These are phyloP conservation scores for Calonectria montana DNA, from an alignment of 2,329 filamentous ascomycete genomes.

Conservation along the genomic window DNA sequence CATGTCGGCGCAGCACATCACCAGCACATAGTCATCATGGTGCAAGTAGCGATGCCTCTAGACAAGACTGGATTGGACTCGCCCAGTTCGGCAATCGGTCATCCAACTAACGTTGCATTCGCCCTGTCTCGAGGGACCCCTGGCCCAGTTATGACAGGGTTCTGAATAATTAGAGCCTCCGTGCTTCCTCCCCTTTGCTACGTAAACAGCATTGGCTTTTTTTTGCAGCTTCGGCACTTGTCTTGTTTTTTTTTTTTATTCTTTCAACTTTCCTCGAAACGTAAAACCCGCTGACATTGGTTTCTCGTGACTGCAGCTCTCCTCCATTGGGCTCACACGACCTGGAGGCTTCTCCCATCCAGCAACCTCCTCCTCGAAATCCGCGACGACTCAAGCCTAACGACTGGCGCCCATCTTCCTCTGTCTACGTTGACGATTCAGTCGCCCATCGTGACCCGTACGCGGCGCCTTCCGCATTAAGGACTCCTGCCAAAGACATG, in stretches of 20 bases:
- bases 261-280: background rate
- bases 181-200: background rate
- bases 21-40: background rate
- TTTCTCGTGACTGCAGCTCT: slow-evolving; percentile 34
- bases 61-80: background rate
- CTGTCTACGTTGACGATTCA: slow-evolving; percentile 56
- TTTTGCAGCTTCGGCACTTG: background rate
- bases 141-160: slow-evolving; percentile 18
- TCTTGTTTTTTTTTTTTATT: background rate
- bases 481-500: slow-evolving; percentile 42
- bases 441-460: slow-evolving; percentile 12
- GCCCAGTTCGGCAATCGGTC: background rate
- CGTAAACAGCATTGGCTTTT: slow-evolving; percentile 9
- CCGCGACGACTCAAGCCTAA: slow-evolving; percentile 46
- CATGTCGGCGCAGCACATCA: slow-evolving; percentile 16
- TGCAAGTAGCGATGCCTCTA: slow-evolving; percentile 5
- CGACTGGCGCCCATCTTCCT: slow-evolving; percentile 64
- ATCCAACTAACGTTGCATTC: slow-evolving; percentile 2
- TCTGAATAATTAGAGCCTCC: slow-evolving; percentile 18
- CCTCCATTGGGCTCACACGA: slow-evolving; percentile 38
- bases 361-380: slow-evolving; percentile 51
- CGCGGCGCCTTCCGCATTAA: slow-evolving; percentile 51
- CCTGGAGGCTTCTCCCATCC: slow-evolving; percentile 40
- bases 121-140: background rate
- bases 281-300: slow-evolving; percentile 33